Evolutionary conservation across 2,329 filamentous ascomycete genomes (phyloP).

Genomic region (Teratosphaeria pseudoeucalypti): DNA sequence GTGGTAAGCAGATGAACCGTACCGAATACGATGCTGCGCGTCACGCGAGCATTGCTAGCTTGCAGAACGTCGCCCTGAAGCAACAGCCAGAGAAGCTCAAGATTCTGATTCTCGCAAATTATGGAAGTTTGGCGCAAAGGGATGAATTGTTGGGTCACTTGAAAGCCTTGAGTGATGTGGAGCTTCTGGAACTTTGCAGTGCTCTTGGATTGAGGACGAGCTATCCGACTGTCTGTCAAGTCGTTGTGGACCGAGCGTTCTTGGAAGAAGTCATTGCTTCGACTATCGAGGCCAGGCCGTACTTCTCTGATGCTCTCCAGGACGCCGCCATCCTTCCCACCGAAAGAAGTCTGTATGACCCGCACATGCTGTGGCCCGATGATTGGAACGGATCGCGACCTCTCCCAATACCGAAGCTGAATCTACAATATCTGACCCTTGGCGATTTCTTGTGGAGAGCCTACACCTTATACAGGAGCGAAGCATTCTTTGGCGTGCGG

Average conservation of each 20-base stretch:
- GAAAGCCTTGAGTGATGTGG: constrained; percentile 59
- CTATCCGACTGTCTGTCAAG: constrained; percentile 61
- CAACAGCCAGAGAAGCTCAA: constrained; percentile 82
- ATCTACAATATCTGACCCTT: constrained; percentile 87
- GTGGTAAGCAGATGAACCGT: constrained; percentile 61
- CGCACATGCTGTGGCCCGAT: constrained; percentile 68
- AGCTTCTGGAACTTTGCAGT: constrained; percentile 58
- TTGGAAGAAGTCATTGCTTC: constrained; percentile 63
- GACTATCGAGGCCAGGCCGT: constrained; percentile 63
- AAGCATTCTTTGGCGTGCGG: constrained; percentile 87
- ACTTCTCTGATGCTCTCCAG: constrained; percentile 68
- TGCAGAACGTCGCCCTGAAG: constrained; percentile 70
- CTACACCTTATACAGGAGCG: constrained; percentile 75
- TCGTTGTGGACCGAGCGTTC: constrained; percentile 55
- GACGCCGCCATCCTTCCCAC: constrained; percentile 72
- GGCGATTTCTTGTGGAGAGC: constrained; percentile 97
- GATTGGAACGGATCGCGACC: constrained; percentile 78
- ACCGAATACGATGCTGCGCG: constrained; percentile 71
- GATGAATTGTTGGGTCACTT: constrained; percentile 70
- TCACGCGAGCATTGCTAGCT: constrained; percentile 61
- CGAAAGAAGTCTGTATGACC: constrained; percentile 70
- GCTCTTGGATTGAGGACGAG: constrained; percentile 66
- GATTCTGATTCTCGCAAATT: constrained; percentile 87
- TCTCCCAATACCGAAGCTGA: constrained; percentile 84
- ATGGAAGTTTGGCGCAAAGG: constrained; percentile 73